Evolutionary conservation across 345 rosid species (phyloP).

Genomic region (Arabidopsis suecica): DNA sequence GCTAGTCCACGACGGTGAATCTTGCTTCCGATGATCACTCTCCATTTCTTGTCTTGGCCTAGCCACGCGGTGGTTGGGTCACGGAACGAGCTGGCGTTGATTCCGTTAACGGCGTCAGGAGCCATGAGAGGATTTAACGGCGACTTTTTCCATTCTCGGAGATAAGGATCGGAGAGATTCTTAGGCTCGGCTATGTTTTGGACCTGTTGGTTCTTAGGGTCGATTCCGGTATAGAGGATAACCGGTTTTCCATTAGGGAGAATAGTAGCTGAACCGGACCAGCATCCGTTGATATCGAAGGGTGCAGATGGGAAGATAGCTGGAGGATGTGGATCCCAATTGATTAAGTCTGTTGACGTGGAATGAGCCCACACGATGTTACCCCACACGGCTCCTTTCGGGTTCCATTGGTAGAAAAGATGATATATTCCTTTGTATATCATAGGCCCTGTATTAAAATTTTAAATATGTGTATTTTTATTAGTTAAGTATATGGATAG

Average conservation of each 20-base stretch:
- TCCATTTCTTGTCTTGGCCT: slow-evolving; percentile 63
- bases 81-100: slow-evolving; percentile 68
- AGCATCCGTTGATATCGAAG: slow-evolving; percentile 65
- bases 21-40: slow-evolving; percentile 61
- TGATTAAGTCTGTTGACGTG: slow-evolving; percentile 69
- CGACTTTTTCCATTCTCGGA: slow-evolving; percentile 67
- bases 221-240: slow-evolving; percentile 69
- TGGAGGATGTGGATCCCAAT: slow-evolving; percentile 64
- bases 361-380: slow-evolving; percentile 89
- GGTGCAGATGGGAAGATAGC: slow-evolving; percentile 66
- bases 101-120: slow-evolving; percentile 47
- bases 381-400: slow-evolving; percentile 73
- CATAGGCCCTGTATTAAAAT: slow-evolving; percentile 57
- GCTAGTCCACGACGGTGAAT: slow-evolving; percentile 53
- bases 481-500: background rate
- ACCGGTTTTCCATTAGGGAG: slow-evolving; percentile 57
- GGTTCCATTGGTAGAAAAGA: slow-evolving; percentile 76
- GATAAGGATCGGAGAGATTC: slow-evolving; percentile 65
- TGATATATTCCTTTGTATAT: slow-evolving; percentile 78
- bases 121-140: slow-evolving; percentile 61
- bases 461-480: background rate
- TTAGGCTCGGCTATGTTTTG: slow-evolving; percentile 74
- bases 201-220: slow-evolving; percentile 49
- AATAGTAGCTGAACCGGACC: slow-evolving; percentile 80
- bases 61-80: slow-evolving; percentile 91